Evolutionary conservation across 2,329 filamentous ascomycete genomes (phyloP).

Genomic region (Penicillium fuscoglaucum): DNA sequence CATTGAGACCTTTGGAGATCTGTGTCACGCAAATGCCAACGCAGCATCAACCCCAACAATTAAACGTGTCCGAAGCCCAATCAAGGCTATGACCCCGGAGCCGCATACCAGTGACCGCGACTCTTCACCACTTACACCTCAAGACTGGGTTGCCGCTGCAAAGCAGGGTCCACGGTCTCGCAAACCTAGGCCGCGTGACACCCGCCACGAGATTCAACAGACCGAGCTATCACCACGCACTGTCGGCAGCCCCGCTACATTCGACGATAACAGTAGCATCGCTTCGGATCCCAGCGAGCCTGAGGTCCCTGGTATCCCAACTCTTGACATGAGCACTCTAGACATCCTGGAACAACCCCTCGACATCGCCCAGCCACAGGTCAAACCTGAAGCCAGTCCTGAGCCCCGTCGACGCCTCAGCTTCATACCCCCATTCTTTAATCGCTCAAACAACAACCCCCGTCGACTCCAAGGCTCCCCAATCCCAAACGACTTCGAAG

Average conservation of each 20-base stretch:
- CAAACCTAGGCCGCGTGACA: conserved; percentile 14
- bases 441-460: conserved; percentile 25
- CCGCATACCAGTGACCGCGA: conserved; percentile 7
- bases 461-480: conserved; percentile 31
- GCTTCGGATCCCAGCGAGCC: conserved; percentile 28
- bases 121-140: conserved; percentile 39
- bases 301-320: conserved; percentile 30
- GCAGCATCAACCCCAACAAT: conserved; percentile 25
- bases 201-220: conserved; percentile 6
- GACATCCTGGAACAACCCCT: conserved; percentile 29
- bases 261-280: conserved; percentile 31
- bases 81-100: conserved; percentile 20
- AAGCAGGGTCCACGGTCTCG: conserved; percentile 26
- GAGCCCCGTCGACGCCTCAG: conserved; percentile 37
- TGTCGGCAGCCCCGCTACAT: conserved; percentile 26
- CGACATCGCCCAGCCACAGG: conserved; percentile 16
- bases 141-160: conserved; percentile 46
- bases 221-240: conserved; percentile 8
- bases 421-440: conserved; percentile 40
- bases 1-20: conserved; percentile 23
- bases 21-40: conserved; percentile 24
- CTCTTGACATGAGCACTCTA: conserved; percentile 34
- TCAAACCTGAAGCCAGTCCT: conserved; percentile 18
- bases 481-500: conserved; percentile 23
- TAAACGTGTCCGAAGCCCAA: conserved; percentile 25